Base-by-base conservation (phyloP, 2,329 filamentous ascomycete genomes). In the Fusarium nelsonii region DNA sequence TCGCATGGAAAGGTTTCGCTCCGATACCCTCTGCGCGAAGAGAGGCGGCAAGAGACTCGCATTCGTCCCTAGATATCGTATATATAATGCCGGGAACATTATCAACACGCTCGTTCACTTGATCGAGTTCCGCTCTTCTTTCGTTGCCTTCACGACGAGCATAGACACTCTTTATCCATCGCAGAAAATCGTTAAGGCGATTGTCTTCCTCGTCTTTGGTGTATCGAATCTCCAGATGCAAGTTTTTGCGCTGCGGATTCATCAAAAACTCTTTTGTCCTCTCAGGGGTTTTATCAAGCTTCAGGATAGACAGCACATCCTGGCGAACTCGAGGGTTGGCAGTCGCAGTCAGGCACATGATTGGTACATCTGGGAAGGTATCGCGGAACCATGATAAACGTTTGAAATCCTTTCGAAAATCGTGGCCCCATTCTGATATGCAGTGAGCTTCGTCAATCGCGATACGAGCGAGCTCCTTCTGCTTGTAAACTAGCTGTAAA, bases 391-490 rank as follows among this genome's bases (percentile, higher is more conserved):
- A 97, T 3, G 88, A 90, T 8, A 98, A 85, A 20, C 91, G 88
- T 76, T 96, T 94, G 80, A 97, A 98, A 59, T 94, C 92, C 36
- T 91, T 92, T n/a, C 95, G 91, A 77, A 98, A 98, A 78, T 98
- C 95, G 78, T 98, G 94, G 3, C 95, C 95, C 95, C 95, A 97
- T 89, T 97, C 94, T 26, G 93, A 97, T 72, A 98, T 97, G 78
- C 95, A 98, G 78, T 98, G 95, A 3, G 95, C 95, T 81, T 98
- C 95, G 75, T 98, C 95, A 59, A 98, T 90, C 48, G 92, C 95
- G 68, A 98, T 88, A 15, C 95, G 89, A 11, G 91, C 91, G n/a
- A 98, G 87, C 79, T 97, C 93, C 59, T 88, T 87, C 78, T 97
- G 94, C 61, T 88, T 83, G 76, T 97, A 84, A 15, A 97, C 90